These are phyloP conservation scores for Globisporangium parvum DNA, from an alignment of 352 stramenopile species.

Conservation along the genomic window DNA sequence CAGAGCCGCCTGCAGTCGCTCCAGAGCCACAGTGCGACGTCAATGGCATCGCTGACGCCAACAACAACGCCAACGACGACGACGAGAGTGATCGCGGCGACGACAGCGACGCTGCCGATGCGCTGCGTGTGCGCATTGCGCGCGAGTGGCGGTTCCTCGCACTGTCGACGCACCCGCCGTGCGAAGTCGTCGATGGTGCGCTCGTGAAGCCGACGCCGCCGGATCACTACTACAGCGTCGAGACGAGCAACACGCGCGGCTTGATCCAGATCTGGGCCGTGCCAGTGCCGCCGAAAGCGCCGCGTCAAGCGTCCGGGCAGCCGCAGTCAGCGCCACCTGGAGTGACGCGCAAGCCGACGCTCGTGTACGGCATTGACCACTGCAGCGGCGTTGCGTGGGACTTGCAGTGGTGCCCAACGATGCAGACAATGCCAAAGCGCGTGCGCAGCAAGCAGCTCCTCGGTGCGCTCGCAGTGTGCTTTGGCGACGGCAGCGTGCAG, in stretches of 20 bases:
- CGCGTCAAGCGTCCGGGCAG: neutral
- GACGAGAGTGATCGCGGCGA: neutral
- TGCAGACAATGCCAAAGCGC: constrained; percentile 28
- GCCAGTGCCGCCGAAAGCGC: constrained; percentile 19
- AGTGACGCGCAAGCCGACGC: constrained; percentile 23
- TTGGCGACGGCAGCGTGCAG: constrained; percentile 68
- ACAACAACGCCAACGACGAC: neutral
- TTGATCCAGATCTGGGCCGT: constrained; percentile 81
- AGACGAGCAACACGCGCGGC: constrained; percentile 25
- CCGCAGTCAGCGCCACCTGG: too few relatives aligned
- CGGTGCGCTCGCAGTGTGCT: constrained; percentile 61
- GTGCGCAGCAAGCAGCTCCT: constrained; percentile 23
- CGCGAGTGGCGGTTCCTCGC: constrained; percentile 55
- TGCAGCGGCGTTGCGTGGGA: constrained; percentile 72
- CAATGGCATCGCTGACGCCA: neutral
- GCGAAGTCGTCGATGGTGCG: constrained; percentile 44
- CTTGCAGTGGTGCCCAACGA: constrained; percentile 67
- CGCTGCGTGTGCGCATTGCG: constrained; percentile 2
- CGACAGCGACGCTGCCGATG: constrained; percentile 1
- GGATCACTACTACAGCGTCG: constrained; percentile 70
- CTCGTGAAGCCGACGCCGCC: constrained; percentile 60
- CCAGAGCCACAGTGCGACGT: neutral
- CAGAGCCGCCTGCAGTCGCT: too few relatives aligned
- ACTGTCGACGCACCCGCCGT: constrained; percentile 63
- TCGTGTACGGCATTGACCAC: constrained; percentile 78